These are phyloP conservation scores for Penicillium sp. DNA, from an alignment of 2,329 filamentous ascomycete genomes.

Conservation along the genomic window DNA sequence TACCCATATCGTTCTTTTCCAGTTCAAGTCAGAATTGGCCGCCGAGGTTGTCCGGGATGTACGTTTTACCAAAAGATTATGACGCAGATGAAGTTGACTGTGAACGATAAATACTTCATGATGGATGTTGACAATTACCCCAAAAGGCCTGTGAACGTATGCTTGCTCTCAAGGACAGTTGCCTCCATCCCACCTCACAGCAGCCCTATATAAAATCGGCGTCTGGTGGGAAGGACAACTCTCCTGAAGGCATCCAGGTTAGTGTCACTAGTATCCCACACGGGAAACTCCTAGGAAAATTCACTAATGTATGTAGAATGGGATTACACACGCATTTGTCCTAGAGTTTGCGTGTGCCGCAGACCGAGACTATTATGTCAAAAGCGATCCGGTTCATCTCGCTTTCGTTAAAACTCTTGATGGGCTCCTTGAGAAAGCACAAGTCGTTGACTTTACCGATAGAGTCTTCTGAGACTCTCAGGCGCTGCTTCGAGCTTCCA, in stretches of 20 bases:
- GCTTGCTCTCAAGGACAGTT: constrained; percentile 56
- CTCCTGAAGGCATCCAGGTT: constrained; percentile 60
- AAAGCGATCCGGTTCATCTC: constrained; percentile 62
- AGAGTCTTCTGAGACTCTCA: constrained; percentile 16
- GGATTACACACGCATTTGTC: constrained; percentile 67
- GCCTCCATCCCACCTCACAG: constrained; percentile 57
- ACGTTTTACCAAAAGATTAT: constrained; percentile 21
- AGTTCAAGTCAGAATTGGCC: constrained; percentile 56
- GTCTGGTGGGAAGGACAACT: constrained; percentile 61
- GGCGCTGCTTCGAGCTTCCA: no score
- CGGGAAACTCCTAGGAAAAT: neutral
- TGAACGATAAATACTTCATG: neutral
- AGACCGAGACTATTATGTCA: constrained; percentile 67
- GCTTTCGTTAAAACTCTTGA: constrained; percentile 52
- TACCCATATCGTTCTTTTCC: constrained; percentile 66
- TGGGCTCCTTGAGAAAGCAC: constrained; percentile 32
- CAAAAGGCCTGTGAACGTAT: constrained; percentile 55
- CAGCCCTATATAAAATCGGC: constrained; percentile 59
- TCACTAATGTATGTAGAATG: constrained; percentile 40
- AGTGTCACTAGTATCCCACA: constrained; percentile 6
- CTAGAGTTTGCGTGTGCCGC: constrained; percentile 61
- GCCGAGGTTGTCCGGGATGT: constrained; percentile 56
- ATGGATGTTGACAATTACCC: neutral
- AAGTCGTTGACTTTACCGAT: constrained; percentile 35
- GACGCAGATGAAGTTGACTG: neutral